Conservation (phyloP, 352 stramenopile species). For the Halophytophthora polymorphica region DNA sequence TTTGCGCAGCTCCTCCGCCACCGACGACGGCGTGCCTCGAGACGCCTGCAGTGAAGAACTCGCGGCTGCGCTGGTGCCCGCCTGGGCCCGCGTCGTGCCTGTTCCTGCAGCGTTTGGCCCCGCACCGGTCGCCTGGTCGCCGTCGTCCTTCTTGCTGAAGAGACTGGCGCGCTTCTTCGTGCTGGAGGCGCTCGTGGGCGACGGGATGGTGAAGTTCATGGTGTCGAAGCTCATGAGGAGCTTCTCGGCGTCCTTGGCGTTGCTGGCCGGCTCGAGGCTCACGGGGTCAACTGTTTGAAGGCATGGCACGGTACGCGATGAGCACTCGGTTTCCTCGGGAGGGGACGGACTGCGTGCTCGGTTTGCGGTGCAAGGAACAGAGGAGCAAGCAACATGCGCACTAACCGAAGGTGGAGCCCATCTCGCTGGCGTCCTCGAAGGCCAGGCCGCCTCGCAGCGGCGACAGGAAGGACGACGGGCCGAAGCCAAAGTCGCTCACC, state of each 20-base stretch:
- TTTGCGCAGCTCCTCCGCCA: constrained; percentile 35
- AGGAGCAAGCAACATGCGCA: constrained; percentile 39
- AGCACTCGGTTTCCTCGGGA: constrained; percentile 35
- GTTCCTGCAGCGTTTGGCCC: constrained; percentile 1
- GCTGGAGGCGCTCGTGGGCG: constrained; percentile 59
- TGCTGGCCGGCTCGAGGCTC: constrained; percentile 34
- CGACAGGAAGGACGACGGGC: constrained; percentile 46
- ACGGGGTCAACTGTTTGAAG: constrained; percentile 52
- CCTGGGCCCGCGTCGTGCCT: not conserved
- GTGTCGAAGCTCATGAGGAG: constrained; percentile 88
- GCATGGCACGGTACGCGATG: constrained; percentile 33
- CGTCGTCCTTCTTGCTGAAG: constrained; percentile 34
- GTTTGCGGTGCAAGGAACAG: constrained; percentile 31
- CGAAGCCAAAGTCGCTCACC: constrained; percentile 68
- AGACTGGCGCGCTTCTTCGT: constrained; percentile 41
- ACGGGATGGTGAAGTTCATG: constrained; percentile 81
- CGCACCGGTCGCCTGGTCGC: constrained; percentile 8
- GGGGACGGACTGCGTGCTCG: constrained; percentile 18
- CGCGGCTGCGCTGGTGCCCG: constrained; percentile 18
- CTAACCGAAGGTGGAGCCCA: constrained; percentile 76
- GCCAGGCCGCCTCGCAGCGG: constrained; percentile 44
- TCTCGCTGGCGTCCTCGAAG: constrained; percentile 49
- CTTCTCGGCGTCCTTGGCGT: constrained; percentile 63
- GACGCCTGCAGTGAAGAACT: constrained; percentile 34
- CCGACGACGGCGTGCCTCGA: constrained; percentile 20